A percentile compares a stretch with the other conserved stretches of the same genome.
These are phyloP conservation scores for rapeseed (Brassica napus) DNA, from an alignment of 345 rosid genomes.

Conservation along the genomic window DNA sequence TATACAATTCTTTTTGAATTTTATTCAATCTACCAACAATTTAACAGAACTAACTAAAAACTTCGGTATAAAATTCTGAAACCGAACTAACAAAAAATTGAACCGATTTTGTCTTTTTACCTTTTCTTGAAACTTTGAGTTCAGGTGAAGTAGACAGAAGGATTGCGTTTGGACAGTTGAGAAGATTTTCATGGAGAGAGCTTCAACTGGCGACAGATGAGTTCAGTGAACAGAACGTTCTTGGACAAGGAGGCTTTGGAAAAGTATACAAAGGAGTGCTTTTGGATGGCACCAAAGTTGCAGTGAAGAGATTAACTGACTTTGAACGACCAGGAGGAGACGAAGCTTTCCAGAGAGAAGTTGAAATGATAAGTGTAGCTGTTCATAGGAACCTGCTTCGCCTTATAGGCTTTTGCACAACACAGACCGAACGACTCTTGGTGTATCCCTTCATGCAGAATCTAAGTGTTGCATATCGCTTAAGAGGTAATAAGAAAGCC, in stretches of 20 bases:
- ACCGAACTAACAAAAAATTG: no score
- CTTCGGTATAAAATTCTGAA: no score
- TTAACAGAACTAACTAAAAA: no score
- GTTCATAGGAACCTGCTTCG: conserved; percentile 41
- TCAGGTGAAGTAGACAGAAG: conserved; percentile 96
- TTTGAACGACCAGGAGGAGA: conserved; percentile 43
- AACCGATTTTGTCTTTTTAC: no score
- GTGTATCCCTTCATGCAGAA: conserved; percentile 98
- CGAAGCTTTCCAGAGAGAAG: conserved; percentile 44
- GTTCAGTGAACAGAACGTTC: conserved; percentile 43
- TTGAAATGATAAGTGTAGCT: conserved; percentile 44
- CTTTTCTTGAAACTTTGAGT: conserved; percentile 9
- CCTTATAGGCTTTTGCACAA: conserved; percentile 43
- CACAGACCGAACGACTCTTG: conserved; percentile 46
- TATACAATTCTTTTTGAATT: no score
- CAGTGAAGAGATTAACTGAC: conserved; percentile 44
- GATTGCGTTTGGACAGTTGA: conserved; percentile 94
- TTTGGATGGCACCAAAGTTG: conserved; percentile 40
- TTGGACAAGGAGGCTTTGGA: conserved; percentile 51
- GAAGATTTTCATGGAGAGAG: conserved; percentile 96
- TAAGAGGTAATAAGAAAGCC: conserved; percentile 58
- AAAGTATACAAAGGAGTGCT: conserved; percentile 48
- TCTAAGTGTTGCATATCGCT: conserved; percentile 80
- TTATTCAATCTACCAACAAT: no score
- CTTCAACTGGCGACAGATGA: conserved; percentile 72